Evolutionary conservation across 805 yeast genomes (phyloP).

Genomic region (Trichomonascus vanleenenianus): DNA sequence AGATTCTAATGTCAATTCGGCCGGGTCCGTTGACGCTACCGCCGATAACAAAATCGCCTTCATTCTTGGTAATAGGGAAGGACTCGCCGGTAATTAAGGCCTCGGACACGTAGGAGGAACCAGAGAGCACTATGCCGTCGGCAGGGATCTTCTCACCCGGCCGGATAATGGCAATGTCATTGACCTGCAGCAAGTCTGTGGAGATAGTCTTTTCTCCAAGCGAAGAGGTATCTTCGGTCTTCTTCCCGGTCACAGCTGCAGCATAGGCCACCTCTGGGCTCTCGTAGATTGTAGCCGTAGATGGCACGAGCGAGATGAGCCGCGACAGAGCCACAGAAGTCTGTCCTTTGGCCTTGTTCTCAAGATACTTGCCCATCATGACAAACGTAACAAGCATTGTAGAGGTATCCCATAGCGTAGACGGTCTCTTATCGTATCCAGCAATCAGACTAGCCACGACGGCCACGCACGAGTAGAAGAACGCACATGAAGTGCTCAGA

Average conservation of each 20-base stretch:
- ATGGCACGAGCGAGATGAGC: conserved; percentile 72
- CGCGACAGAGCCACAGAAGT: conserved; percentile 84
- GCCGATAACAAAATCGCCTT: conserved; percentile 66
- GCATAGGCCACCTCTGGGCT: conserved; percentile 13
- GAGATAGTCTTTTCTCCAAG: conserved; percentile 41
- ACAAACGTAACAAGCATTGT: conserved; percentile 80
- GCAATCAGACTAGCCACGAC: conserved; percentile 36
- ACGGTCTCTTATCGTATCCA: conserved; percentile 41
- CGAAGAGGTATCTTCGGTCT: conserved; percentile 14
- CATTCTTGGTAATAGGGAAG: conserved; percentile 54
- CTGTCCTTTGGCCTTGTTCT: conserved; percentile 86
- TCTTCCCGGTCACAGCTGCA: conserved; percentile 3
- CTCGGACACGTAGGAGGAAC: conserved; percentile 81
- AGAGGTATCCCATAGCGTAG: conserved; percentile 75
- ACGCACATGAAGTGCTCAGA: conserved; percentile 75
- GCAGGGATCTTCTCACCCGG: conserved; percentile 91
- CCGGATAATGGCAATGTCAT: conserved; percentile 67
- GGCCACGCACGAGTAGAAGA: conserved; percentile 60
- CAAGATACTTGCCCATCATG: conserved; percentile 84
- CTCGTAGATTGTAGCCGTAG: conserved; percentile 51
- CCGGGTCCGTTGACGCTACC: conserved; percentile 87
- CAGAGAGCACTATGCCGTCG: conserved; percentile 75
- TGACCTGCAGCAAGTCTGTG: conserved; percentile 67
- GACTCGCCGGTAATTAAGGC: conserved; percentile 91
- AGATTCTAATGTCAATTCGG: conserved; percentile 58